Conservation (phyloP, 805 yeast genomes). For the Saturnispora galanensis region DNA sequence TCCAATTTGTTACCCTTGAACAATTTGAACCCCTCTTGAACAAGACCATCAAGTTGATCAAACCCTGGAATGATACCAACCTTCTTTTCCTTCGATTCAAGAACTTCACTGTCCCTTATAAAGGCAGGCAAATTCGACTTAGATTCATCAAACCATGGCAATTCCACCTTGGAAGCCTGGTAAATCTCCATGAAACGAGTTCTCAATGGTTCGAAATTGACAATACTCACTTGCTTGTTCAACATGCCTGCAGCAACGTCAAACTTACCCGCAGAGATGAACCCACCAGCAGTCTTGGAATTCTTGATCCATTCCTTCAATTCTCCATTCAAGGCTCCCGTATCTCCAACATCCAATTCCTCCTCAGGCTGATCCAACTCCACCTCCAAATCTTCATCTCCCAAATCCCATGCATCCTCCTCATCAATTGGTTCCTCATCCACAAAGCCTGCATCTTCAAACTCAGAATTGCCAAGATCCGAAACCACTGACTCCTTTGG, state of each 20-base stretch:
- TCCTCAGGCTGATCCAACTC: conserved; percentile 36
- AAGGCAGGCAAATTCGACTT: conserved; percentile 45
- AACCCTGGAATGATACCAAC: conserved; percentile 71
- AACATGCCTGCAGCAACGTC: conserved; percentile 92
- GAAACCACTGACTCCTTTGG: conserved; percentile 18
- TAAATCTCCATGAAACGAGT: conserved; percentile 75
- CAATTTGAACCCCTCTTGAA: conserved; percentile 67
- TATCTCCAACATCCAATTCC: conserved; percentile 20
- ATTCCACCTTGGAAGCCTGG: conserved; percentile 63
- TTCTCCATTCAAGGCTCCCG: conserved; percentile 40
- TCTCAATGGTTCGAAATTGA: conserved; percentile 80
- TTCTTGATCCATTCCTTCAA: conserved; percentile 76
- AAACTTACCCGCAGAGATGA: conserved; percentile 93
- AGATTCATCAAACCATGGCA: conserved; percentile 60
- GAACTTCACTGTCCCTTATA: conserved; percentile 58
- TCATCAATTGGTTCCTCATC: conserved; percentile 41
- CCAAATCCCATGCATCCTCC: conserved; percentile 64
- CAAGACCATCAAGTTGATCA: conserved; percentile 49
- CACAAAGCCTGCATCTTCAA: conserved; percentile 12
- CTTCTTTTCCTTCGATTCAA: conserved; percentile 36
- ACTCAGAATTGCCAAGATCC: conserved; percentile 19
- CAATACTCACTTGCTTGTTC: conserved; percentile 81
- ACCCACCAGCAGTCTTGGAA: conserved; percentile 83
- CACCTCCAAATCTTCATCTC: conserved; percentile 59
- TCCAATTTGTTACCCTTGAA: conserved; percentile 80